Evolutionary conservation across 768 basidiomycete species (phyloP).

Genomic region (Saitozyma podzolica): DNA sequence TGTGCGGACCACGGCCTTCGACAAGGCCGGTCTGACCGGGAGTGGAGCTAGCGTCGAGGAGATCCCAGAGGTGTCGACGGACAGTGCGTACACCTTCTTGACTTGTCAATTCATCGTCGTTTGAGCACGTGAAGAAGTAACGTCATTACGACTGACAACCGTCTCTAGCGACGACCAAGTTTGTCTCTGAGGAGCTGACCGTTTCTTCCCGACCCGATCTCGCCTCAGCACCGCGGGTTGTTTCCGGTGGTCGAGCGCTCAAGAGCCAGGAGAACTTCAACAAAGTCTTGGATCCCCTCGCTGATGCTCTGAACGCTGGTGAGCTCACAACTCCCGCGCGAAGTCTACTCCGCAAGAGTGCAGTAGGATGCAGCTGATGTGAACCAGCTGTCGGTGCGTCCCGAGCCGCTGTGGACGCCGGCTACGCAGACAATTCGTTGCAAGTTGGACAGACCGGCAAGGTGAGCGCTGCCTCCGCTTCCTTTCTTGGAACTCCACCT

Average conservation of each 20-base stretch:
- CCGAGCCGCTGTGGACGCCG: conserved; percentile 95
- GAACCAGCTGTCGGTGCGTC: conserved; percentile 85
- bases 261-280: conserved; percentile 95
- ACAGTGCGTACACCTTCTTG: conserved; percentile 27
- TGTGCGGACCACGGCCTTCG: conserved; percentile 86
- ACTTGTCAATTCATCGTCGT: no score
- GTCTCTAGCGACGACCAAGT: conserved; percentile 52
- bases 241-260: conserved; percentile 91
- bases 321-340: conserved; percentile 11
- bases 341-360: no score
- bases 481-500: not conserved
- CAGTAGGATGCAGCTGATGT: conserved; percentile 1
- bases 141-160: no score
- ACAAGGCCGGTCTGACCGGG: conserved; percentile 59
- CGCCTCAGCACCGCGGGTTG: conserved; percentile 78
- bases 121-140: no score
- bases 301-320: conserved; percentile 81
- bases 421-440: conserved; percentile 94
- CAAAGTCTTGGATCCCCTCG: conserved; percentile 79
- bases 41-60: conserved; percentile 61
- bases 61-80: conserved; percentile 58
- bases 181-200: conserved; percentile 62
- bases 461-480: conserved; percentile 28
- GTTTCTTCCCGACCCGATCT: conserved; percentile 92
- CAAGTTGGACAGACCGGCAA: conserved; percentile 99